phyloP scores from a whole-genome alignment of 768 basidiomycete genomes.

The Pleurotus giganteus region DNA sequence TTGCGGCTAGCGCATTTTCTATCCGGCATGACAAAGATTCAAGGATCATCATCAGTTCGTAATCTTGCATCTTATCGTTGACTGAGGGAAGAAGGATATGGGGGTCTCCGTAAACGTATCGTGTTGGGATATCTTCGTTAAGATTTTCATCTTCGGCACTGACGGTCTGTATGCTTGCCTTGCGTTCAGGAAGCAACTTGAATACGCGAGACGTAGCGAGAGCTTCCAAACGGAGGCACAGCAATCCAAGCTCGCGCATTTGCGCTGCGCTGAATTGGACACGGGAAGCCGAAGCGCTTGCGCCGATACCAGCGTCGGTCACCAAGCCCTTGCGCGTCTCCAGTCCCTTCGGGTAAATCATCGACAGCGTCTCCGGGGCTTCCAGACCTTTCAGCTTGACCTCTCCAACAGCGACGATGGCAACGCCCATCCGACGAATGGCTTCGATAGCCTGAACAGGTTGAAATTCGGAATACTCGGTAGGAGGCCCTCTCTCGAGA shows the following conservation, averaged over 20 bases:
- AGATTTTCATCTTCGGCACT: conserved; percentile 8
- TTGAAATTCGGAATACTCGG: conserved; percentile 59
- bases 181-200: conserved; percentile 41
- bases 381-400: conserved; percentile 94
- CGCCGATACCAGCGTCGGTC: conserved; percentile 23
- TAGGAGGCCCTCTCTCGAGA: conserved; percentile 50
- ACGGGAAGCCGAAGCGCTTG: conserved; percentile 41
- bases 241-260: conserved; percentile 66
- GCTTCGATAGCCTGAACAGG: conserved; percentile 66
- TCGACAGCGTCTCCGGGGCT: conserved; percentile 82
- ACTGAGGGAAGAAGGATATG: conserved; percentile 66
- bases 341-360: conserved; percentile 76
- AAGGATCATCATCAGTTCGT: conserved; percentile 70
- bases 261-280: conserved; percentile 73
- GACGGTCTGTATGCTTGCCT: conserved; percentile 38
- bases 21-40: conserved; percentile 75
- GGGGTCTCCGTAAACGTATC: conserved; percentile 57
- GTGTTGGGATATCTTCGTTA: conserved; percentile 27
- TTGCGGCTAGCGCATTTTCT: conserved; percentile 60
- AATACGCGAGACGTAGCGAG: conserved; percentile 64
- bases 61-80: conserved; percentile 65
- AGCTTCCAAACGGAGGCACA: conserved; percentile 80
- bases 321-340: conserved; percentile 67
- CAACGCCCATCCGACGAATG: conserved; percentile 68
- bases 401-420: conserved; percentile 79